Conservation (phyloP, 2,329 filamentous ascomycete species). For the Trichoderma asperellum region DNA sequence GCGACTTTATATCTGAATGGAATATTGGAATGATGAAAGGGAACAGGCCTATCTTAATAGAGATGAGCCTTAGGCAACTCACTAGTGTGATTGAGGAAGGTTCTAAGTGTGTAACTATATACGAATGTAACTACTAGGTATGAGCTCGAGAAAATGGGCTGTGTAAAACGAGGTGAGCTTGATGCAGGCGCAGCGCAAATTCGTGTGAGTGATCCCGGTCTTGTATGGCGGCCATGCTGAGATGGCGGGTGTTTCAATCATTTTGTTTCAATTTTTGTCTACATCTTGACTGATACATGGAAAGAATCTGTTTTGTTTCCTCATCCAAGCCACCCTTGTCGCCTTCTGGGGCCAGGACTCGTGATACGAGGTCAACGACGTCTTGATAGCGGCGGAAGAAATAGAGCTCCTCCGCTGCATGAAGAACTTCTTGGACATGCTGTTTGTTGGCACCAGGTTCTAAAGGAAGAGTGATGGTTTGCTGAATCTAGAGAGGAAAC, state of each 20-base stretch:
- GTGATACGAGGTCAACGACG: slow-evolving; percentile 47
- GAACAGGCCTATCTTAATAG: neutral
- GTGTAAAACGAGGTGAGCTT: neutral
- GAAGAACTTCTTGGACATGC: slow-evolving; percentile 54
- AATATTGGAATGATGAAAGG: neutral
- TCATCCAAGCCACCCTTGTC: slow-evolving; percentile 45
- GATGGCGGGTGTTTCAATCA: slow-evolving; percentile 5
- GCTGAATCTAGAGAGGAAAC: slow-evolving; percentile 46
- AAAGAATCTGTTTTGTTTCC: slow-evolving; percentile 48
- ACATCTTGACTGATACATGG: slow-evolving; percentile 50
- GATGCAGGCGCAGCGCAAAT: neutral
- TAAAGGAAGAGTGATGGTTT: slow-evolving; percentile 49
- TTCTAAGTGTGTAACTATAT: neutral
- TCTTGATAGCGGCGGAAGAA: slow-evolving; percentile 55
- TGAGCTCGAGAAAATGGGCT: slow-evolving; percentile 9
- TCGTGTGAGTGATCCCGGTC: neutral
- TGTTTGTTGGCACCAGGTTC: slow-evolving; percentile 47
- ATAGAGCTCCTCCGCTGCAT: slow-evolving; percentile 63
- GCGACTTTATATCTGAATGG: neutral
- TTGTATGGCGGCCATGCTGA: slow-evolving; percentile 3
- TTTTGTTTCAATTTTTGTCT: slow-evolving; percentile 36
- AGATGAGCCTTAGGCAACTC: neutral
- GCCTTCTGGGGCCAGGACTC: slow-evolving; percentile 40
- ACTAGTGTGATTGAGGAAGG: neutral
- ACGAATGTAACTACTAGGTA: neutral